A percentile compares a stretch with the other conserved stretches of the same genome.
These are phyloP conservation scores for Mortierella sp. DNA, from an alignment of 371 early-diverging fungal genomes.

Conservation along the genomic window DNA sequence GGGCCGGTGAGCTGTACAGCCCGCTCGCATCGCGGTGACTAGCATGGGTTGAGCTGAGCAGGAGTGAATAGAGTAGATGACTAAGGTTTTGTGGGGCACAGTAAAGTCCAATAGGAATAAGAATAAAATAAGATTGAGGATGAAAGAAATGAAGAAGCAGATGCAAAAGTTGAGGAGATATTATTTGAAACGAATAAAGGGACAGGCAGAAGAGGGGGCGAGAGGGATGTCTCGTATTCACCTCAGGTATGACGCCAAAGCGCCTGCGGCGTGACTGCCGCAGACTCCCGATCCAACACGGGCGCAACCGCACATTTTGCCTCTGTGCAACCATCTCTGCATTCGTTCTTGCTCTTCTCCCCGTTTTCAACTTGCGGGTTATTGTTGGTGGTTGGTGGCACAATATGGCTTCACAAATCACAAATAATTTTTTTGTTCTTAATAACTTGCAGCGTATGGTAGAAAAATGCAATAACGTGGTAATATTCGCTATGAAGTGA, in stretches of 20 bases:
- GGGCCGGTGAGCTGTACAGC: conserved; percentile 25
- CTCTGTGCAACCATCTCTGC: not conserved
- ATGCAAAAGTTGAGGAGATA: conserved; percentile 1
- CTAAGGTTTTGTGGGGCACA: not conserved
- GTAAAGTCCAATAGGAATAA: not conserved
- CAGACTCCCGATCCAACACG: not conserved
- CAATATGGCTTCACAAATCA: not conserved
- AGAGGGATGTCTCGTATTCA: too few species aligned
- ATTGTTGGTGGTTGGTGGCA: too few species aligned
- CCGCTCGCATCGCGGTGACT: conserved; percentile 45
- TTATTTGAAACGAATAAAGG: not conserved
- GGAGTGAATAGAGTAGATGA: not conserved
- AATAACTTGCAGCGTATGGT: not conserved
- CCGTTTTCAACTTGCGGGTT: too few species aligned
- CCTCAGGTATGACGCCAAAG: not conserved
- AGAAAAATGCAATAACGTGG: conserved; percentile 5
- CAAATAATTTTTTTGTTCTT: not conserved
- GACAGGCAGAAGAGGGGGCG: not conserved
- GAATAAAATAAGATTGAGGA: not conserved
- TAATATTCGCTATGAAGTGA: not conserved
- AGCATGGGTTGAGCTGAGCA: conserved; percentile 16
- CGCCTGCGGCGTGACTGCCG: not conserved
- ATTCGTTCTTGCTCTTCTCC: not conserved
- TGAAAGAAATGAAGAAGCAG: not conserved
- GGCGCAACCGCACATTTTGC: not conserved